Conservation (phyloP, 257 asterid genomes). For the Prunella vulgaris region DNA sequence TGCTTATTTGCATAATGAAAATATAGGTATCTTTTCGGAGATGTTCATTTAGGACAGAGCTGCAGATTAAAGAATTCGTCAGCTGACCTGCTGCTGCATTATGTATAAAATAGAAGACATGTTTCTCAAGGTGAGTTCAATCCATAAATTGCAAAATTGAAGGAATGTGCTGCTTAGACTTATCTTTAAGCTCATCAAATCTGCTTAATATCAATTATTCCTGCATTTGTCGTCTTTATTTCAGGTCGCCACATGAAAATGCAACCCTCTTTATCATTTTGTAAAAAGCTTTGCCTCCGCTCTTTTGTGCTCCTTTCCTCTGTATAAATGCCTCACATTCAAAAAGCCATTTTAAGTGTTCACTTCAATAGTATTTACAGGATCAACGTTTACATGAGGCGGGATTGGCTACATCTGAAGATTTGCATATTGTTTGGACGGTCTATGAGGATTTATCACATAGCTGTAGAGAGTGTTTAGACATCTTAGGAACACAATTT, state of each 20-base stretch:
- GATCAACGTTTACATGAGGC: not conserved
- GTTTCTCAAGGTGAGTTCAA: constrained; percentile 31
- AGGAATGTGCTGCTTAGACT: not conserved
- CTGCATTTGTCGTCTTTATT: not conserved
- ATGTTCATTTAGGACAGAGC: constrained; percentile 97
- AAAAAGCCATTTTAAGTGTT: not conserved
- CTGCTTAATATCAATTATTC: too few species aligned
- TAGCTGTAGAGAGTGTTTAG: not conserved
- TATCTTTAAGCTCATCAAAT: too few species aligned
- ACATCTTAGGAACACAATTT: constrained; percentile 7
- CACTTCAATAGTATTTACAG: not conserved
- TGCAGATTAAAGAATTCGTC: constrained; percentile 82
- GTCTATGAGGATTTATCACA: not conserved
- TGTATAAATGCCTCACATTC: not conserved
- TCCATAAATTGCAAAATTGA: not conserved
- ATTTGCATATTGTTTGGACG: constrained; percentile 5
- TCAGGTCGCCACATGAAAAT: constrained; percentile 19
- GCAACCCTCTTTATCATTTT: constrained; percentile 4
- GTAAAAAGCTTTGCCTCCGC: constrained; percentile 12
- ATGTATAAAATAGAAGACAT: constrained; percentile 40
- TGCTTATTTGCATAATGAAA: constrained; percentile 5
- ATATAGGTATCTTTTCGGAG: constrained; percentile 83
- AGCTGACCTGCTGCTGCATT: constrained; percentile 63
- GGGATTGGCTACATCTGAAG: not conserved
- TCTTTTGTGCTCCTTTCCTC: constrained; percentile 17